phyloP scores from a whole-genome alignment of 2,329 filamentous ascomycete species.

The Fusarium austroafricanum region DNA sequence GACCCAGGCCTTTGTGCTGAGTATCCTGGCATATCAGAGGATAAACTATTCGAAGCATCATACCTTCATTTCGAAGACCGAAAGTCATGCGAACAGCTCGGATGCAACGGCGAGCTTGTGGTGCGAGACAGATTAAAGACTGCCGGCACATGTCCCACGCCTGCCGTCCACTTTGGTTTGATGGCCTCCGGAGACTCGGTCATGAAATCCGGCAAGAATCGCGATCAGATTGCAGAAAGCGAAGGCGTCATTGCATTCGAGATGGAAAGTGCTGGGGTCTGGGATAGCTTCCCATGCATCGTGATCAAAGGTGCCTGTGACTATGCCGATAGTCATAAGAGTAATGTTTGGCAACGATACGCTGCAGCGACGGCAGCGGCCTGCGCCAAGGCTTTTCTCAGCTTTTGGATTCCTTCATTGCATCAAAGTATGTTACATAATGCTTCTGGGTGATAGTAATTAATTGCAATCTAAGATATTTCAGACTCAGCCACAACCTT shows the following conservation, averaged over 20 bases:
- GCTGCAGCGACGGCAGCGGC: slow-evolving; percentile 11
- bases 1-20: no score
- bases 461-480: background rate
- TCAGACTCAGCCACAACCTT: background rate
- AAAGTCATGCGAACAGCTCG: background rate
- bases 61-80: background rate
- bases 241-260: background rate
- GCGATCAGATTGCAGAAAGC: background rate
- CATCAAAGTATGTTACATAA: background rate
- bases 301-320: slow-evolving; percentile 25
- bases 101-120: accelerated
- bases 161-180: background rate
- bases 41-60: accelerated
- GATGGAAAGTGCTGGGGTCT: background rate
- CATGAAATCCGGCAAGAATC: background rate
- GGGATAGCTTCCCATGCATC: background rate
- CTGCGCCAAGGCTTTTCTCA: slow-evolving; percentile 1
- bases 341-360: slow-evolving; percentile 15
- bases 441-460: background rate
- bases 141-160: no score
- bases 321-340: slow-evolving; percentile 31
- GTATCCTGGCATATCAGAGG: accelerated
- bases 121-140: accelerated
- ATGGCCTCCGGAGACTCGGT: background rate
- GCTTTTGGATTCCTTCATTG: background rate